These are phyloP conservation scores for Zygnema circumcarinatum DNA, from an alignment of 139 green algal species.

Conservation along the genomic window DNA sequence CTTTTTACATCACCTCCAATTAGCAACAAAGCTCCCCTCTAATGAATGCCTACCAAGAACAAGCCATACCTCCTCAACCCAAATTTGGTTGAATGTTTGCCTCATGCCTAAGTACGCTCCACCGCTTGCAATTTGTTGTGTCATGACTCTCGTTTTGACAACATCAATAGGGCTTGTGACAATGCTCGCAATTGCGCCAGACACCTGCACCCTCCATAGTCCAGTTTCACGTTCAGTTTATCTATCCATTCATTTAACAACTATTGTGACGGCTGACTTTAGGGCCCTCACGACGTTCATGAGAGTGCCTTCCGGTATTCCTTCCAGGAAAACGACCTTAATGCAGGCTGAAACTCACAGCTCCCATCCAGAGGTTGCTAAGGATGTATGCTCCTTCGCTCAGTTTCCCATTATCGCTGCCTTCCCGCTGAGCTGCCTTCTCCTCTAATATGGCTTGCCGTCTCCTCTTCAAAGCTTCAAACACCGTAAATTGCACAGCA, in stretches of 20 bases:
- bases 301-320: too few species aligned
- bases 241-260: too few species aligned
- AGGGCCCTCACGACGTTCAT: too few species aligned
- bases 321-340: too few species aligned
- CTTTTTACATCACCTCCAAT: conserved; percentile 4
- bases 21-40: too few species aligned
- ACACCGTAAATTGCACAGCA: conserved; percentile 57
- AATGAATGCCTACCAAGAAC: too few species aligned
- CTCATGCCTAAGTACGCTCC: conserved; percentile 34
- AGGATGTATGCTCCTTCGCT: conserved; percentile 21
- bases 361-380: conserved; percentile 52
- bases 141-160: conserved; percentile 62
- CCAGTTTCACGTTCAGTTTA: not conserved
- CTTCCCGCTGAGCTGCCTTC: not conserved
- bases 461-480: conserved; percentile 58
- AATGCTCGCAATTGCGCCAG: conserved; percentile 49
- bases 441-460: conserved; percentile 8
- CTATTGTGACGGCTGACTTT: too few species aligned
- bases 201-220: conserved; percentile 26
- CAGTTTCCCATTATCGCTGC: not conserved
- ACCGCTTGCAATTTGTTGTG: conserved; percentile 18
- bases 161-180: conserved; percentile 60
- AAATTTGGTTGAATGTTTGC: conserved; percentile 28
- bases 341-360: too few species aligned
- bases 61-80: conserved; percentile 43